Conservation (phyloP, 1,284 basidiomycete species). For the Cryptococcus sp. region DNA sequence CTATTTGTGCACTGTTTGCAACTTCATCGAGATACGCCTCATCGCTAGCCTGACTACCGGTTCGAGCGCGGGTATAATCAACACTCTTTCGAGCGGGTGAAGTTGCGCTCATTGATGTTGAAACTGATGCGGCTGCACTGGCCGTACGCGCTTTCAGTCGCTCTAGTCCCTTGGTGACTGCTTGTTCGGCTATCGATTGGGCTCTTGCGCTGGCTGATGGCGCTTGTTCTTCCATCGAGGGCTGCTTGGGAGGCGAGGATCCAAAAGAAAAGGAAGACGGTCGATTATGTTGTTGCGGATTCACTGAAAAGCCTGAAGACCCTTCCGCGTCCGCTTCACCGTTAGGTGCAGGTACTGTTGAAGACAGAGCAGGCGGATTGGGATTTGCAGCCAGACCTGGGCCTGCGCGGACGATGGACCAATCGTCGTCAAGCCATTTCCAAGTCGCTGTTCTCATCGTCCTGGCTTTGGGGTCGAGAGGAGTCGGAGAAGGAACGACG, state of each 20-base stretch:
- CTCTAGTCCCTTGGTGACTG: slow-evolving; percentile 54
- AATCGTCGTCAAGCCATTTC: slow-evolving; percentile 85
- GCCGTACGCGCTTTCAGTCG: slow-evolving; percentile 46
- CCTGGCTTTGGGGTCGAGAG: slow-evolving; percentile 39
- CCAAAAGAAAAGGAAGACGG: slow-evolving; percentile 24
- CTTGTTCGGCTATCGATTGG: slow-evolving; percentile 52
- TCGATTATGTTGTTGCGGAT: slow-evolving; percentile 5
- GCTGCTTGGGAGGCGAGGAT: slow-evolving; percentile 15
- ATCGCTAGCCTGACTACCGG: slow-evolving; percentile 34
- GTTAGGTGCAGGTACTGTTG: slow-evolving; percentile 11
- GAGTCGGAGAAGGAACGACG: slow-evolving; percentile 49
- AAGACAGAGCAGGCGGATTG: slow-evolving; percentile 9
- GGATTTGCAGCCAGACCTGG: slow-evolving; percentile 8
- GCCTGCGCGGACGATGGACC: slow-evolving; percentile 64
- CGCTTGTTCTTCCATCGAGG: slow-evolving; percentile 7
- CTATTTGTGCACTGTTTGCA: slow-evolving; percentile 2
- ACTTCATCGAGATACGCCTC: slow-evolving; percentile 14
- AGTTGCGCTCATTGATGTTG: slow-evolving; percentile 1
- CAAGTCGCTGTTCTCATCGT: slow-evolving; percentile 74
- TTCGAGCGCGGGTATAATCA: slow-evolving; percentile 26
- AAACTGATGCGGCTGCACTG: neutral
- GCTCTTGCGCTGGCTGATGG: slow-evolving; percentile 25
- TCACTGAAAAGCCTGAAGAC: neutral
- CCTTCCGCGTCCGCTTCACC: slow-evolving; percentile 6
- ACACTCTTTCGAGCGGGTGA: slow-evolving; percentile 21